phyloP scores from a whole-genome alignment of 352 stramenopile species.

The Pythium folliculosum region DNA sequence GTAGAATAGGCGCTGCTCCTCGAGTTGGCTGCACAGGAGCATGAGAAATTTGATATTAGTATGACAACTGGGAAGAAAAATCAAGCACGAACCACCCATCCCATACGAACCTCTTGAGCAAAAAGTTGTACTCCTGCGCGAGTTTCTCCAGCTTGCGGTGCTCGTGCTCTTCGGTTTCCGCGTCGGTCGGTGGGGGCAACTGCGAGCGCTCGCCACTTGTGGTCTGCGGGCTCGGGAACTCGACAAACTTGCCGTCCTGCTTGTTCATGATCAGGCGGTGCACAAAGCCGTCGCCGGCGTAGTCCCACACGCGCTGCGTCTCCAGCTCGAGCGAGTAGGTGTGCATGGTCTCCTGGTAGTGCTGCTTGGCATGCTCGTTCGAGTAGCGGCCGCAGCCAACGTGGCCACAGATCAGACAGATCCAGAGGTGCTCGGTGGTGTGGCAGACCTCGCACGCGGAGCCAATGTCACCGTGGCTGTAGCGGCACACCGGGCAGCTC shows the following conservation, averaged over 20 bases:
- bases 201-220: slow-evolving; percentile 72
- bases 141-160: slow-evolving; percentile 96
- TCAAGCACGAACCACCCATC: not conserved
- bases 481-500: slow-evolving; percentile 96
- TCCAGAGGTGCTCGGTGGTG: slow-evolving; percentile 94
- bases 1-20: slow-evolving; percentile 95
- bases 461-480: slow-evolving; percentile 94
- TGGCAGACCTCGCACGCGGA: slow-evolving; percentile 94
- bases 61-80: not conserved
- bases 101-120: slow-evolving; percentile 87
- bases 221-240: slow-evolving; percentile 90
- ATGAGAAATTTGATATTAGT: not conserved
- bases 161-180: slow-evolving; percentile 90
- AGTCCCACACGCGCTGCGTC: slow-evolving; percentile 96
- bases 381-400: slow-evolving; percentile 97
- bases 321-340: slow-evolving; percentile 95
- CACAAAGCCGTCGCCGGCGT: slow-evolving; percentile 89
- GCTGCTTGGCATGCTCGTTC: slow-evolving; percentile 92
- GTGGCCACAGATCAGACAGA: slow-evolving; percentile 95
- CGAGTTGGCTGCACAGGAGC: slow-evolving; percentile 79
- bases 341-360: slow-evolving; percentile 94
- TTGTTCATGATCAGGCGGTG: slow-evolving; percentile 90
- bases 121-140: slow-evolving; percentile 95
- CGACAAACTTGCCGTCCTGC: slow-evolving; percentile 95
- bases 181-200: slow-evolving; percentile 56